Evolutionary conservation across 768 basidiomycete species (phyloP).

Genomic region (Tricholoma sp.): DNA sequence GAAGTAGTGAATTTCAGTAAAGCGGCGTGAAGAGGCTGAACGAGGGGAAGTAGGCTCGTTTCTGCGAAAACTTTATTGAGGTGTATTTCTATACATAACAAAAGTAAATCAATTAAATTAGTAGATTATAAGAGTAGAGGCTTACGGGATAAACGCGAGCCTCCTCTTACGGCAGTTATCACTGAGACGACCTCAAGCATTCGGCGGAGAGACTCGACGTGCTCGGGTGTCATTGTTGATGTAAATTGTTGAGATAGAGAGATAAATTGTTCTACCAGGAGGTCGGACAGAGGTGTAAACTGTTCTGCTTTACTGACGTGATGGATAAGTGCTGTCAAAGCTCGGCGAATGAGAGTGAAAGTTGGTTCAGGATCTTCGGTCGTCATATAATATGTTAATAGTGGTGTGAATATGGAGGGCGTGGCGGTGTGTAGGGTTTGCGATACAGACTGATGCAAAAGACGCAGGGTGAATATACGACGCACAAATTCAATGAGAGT

Average conservation of each 20-base stretch:
- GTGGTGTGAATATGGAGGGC: conserved; percentile 50
- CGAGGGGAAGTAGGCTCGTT: conserved; percentile 24
- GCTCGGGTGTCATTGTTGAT: conserved; percentile 11
- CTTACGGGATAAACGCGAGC: conserved; percentile 62
- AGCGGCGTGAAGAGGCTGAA: conserved; percentile 21
- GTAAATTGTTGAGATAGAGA: conserved; percentile 13
- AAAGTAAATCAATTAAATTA: no score
- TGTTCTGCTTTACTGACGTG: conserved; percentile 71
- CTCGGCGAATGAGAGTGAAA: conserved; percentile 58
- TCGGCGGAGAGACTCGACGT: conserved; percentile 40
- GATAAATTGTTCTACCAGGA: conserved; percentile 40
- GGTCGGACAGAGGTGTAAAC: conserved; percentile 52
- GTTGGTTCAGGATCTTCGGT: conserved; percentile 33
- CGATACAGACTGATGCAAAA: conserved; percentile 59
- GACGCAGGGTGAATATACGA: background rate
- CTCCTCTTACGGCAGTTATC: conserved; percentile 61
- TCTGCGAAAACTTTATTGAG: conserved; percentile 26
- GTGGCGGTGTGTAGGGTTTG: conserved; percentile 79
- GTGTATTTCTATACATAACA: conserved; percentile 26
- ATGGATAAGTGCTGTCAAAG: conserved; percentile 77
- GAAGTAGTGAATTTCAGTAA: conserved; percentile 37
- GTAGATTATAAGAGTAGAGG: conserved; percentile 7
- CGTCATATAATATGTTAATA: conserved; percentile 53
- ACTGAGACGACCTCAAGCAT: conserved; percentile 54
- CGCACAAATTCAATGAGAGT: background rate